These are phyloP conservation scores for Talaromyces stipitatus DNA, from an alignment of 495 filamentous ascomycete genomes.

Conservation along the genomic window DNA sequence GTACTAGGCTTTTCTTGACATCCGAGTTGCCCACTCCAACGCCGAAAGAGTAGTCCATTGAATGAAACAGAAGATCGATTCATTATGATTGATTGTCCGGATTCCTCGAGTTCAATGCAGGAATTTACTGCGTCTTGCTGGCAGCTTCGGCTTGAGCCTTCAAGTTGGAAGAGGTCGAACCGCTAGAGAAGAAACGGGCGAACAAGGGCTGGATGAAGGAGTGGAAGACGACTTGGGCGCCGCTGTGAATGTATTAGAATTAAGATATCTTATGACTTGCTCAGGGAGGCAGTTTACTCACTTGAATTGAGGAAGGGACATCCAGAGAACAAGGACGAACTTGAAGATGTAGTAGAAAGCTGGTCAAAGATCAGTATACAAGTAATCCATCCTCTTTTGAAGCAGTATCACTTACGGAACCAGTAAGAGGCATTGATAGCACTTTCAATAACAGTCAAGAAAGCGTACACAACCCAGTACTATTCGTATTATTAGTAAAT, in stretches of 20 bases:
- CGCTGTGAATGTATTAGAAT: slow-evolving; percentile 48
- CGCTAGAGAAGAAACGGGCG: slow-evolving; percentile 75
- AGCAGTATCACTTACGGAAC: slow-evolving; percentile 59
- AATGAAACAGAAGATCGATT: neutral
- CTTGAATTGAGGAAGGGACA: slow-evolving; percentile 88
- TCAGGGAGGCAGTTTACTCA: slow-evolving; percentile 40
- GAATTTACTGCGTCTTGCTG: slow-evolving; percentile 39
- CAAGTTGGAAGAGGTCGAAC: slow-evolving; percentile 79
- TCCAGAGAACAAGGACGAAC: slow-evolving; percentile 93
- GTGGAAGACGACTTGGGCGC: slow-evolving; percentile 92
- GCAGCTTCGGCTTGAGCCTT: slow-evolving; percentile 82
- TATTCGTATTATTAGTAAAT: slow-evolving; percentile 28
- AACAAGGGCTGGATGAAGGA: slow-evolving; percentile 89
- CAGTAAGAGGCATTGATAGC: slow-evolving; percentile 92
- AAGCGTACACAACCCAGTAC: slow-evolving; percentile 97
- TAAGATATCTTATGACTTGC: neutral
- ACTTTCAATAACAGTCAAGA: slow-evolving; percentile 91
- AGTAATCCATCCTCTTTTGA: neutral
- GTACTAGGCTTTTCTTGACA: neutral
- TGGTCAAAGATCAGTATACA: slow-evolving; percentile 13
- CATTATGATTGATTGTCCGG: slow-evolving; percentile 1
- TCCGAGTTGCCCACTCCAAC: neutral
- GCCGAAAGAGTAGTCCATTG: neutral
- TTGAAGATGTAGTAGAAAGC: slow-evolving; percentile 99
- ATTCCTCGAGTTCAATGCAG: neutral